Percentiles rank a stretch among this genome's conserved stretches.
Evolutionary conservation across 805 yeast species (phyloP).

Genomic region (Saturnispora galanensis): DNA sequence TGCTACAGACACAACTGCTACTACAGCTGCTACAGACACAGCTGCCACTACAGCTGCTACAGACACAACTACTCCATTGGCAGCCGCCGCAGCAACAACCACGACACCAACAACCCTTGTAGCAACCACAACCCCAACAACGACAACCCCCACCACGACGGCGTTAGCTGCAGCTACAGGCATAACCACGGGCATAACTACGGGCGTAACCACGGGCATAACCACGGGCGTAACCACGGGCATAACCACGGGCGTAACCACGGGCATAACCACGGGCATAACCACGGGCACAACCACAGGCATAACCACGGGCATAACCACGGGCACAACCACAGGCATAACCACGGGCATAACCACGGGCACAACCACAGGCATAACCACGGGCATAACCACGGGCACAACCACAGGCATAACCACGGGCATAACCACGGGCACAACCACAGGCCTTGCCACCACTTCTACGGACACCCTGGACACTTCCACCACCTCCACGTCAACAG

Average conservation of each 20-base stretch:
- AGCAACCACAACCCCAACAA: too few species aligned
- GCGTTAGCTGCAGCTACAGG: too few species aligned
- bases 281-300: constrained; percentile 3
- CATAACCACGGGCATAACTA: too few species aligned
- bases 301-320: constrained; percentile 7
- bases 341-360: neutral
- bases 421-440: too few species aligned
- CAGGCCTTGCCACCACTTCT: too few species aligned
- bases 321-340: constrained; percentile 8
- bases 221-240: too few species aligned
- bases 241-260: too few species aligned
- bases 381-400: too few species aligned
- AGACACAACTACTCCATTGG: constrained; percentile 5
- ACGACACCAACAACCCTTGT: constrained; percentile 17
- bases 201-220: too few species aligned
- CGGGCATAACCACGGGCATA: too few species aligned
- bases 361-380: neutral
- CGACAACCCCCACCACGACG: too few species aligned
- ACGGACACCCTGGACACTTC: neutral
- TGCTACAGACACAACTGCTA: constrained; percentile 11
- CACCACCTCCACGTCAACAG: constrained; percentile 15
- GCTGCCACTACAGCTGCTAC: constrained; percentile 15
- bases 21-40: constrained; percentile 13
- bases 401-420: neutral
- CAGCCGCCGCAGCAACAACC: constrained; percentile 17